Conservation (phyloP, 352 stramenopile genomes). For the Phytophthora cactorum region DNA sequence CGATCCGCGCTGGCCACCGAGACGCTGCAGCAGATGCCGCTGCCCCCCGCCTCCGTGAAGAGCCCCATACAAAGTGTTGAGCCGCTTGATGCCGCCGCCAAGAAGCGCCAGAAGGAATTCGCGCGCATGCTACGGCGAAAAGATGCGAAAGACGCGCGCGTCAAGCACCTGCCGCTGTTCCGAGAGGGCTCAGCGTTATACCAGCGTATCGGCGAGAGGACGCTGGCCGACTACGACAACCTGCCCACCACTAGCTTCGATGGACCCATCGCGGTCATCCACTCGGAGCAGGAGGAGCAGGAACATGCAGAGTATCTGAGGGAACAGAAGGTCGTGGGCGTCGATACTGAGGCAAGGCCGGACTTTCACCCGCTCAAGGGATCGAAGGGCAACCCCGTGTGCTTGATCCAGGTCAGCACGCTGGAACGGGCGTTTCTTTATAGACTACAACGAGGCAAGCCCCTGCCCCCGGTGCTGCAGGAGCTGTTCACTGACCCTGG, state of each 20-base stretch:
- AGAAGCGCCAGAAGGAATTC: slow-evolving; percentile 46
- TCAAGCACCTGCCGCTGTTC: slow-evolving; percentile 79
- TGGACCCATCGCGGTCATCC: slow-evolving; percentile 64
- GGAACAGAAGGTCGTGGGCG: slow-evolving; percentile 60
- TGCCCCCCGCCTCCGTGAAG: neutral
- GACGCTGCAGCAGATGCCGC: slow-evolving; percentile 19
- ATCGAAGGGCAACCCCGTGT: slow-evolving; percentile 69
- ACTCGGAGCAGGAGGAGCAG: slow-evolving; percentile 64
- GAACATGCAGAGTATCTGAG: slow-evolving; percentile 55
- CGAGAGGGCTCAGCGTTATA: slow-evolving; percentile 58
- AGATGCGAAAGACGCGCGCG: slow-evolving; percentile 49
- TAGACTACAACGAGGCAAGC: slow-evolving; percentile 55
- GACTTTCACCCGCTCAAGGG: slow-evolving; percentile 56
- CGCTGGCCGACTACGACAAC: slow-evolving; percentile 59
- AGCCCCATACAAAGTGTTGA: neutral
- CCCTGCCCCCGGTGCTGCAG: slow-evolving; percentile 63
- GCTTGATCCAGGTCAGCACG: slow-evolving; percentile 80
- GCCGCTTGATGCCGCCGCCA: neutral
- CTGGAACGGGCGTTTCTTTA: slow-evolving; percentile 81
- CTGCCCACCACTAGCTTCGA: slow-evolving; percentile 58
- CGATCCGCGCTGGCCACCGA: slow-evolving; percentile 40
- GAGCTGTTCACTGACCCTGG: slow-evolving; percentile 58
- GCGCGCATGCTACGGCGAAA: slow-evolving; percentile 63
- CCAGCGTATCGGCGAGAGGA: slow-evolving; percentile 49
- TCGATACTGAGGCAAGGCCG: slow-evolving; percentile 85